Conservation (phyloP, 75 land plant genomes). For the Picea sitchensis region DNA sequence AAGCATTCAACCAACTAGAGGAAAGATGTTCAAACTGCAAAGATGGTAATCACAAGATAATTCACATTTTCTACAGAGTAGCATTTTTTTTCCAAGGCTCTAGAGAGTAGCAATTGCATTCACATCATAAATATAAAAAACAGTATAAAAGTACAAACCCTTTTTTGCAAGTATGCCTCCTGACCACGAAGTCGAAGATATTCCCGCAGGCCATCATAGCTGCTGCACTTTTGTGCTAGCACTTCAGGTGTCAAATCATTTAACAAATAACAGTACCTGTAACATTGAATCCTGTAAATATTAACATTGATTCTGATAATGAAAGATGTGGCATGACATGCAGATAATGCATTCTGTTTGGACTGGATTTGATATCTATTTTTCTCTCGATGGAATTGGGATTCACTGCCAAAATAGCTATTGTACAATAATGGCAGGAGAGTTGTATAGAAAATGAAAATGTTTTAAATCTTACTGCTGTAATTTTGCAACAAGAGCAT, state of each 20-base stretch:
- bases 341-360: not conserved
- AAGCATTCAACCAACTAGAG: not conserved
- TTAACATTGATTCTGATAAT: not conserved
- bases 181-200: slow-evolving; percentile 81
- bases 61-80: not conserved
- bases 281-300: slow-evolving; percentile 9
- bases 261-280: slow-evolving; percentile 91
- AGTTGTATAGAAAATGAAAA: not conserved
- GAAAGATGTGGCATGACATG: not conserved
- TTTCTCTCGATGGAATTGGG: not conserved
- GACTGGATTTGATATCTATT: not conserved
- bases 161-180: slow-evolving; percentile 91
- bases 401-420: too few relatives aligned
- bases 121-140: not conserved
- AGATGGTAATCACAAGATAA: not conserved
- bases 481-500: slow-evolving; percentile 76
- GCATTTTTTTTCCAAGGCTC: not conserved
- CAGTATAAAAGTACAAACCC: slow-evolving; percentile 31
- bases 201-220: slow-evolving; percentile 61
- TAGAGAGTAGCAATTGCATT: not conserved
- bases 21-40: not conserved
- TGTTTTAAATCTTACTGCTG: slow-evolving; percentile 65
- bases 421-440: not conserved
- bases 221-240: slow-evolving; percentile 49
- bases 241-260: slow-evolving; percentile 83